Conservation (phyloP, 345 rosid genomes). For the Acer negundo region DNA sequence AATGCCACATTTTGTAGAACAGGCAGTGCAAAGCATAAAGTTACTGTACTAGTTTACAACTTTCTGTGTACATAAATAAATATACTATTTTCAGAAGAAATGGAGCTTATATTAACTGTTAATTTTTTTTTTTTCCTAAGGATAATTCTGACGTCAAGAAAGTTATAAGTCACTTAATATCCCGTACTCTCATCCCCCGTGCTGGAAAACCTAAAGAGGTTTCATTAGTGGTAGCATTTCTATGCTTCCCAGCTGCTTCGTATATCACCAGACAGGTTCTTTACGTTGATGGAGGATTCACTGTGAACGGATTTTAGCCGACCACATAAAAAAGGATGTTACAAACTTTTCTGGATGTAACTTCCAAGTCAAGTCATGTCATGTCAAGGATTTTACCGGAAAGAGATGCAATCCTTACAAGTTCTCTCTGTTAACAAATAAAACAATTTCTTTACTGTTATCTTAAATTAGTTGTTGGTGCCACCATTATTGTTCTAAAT, state of each 20-base stretch:
- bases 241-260: conserved; percentile 52
- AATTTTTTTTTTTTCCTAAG: neutral
- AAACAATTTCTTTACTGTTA: neutral
- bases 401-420: neutral
- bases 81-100: neutral
- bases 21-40: too few species aligned
- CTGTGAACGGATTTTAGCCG: neutral
- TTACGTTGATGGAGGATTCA: conserved; percentile 28
- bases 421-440: neutral
- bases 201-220: conserved; percentile 43
- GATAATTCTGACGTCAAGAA: neutral
- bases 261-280: conserved; percentile 51
- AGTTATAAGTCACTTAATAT: neutral
- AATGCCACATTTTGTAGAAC: too few species aligned
- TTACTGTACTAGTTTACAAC: too few species aligned
- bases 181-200: conserved; percentile 37
- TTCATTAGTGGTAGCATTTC: conserved; percentile 43
- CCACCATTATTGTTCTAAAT: too few species aligned
- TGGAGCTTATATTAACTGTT: neutral
- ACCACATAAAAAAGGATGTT: neutral
- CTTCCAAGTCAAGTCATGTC: neutral
- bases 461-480: neutral
- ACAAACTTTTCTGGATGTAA: neutral
- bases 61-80: too few species aligned
- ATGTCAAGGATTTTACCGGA: too few species aligned